These are phyloP conservation scores for Boletus sp. DNA, from an alignment of 1,284 basidiomycete species.

Conservation along the genomic window DNA sequence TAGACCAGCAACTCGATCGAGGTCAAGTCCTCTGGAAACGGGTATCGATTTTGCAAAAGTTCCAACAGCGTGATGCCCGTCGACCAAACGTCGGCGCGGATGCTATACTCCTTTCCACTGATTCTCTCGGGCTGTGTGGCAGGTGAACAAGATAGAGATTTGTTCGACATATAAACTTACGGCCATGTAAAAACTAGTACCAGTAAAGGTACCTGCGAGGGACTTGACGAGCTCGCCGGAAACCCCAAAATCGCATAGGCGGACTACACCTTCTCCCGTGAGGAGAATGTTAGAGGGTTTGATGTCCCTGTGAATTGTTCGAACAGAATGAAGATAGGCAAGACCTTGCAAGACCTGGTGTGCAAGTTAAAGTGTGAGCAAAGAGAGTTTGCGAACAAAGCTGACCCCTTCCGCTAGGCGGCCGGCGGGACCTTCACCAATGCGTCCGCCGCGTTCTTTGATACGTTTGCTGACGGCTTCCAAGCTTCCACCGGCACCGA, in stretches of 20 bases:
- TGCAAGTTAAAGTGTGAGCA: slow-evolving; percentile 16
- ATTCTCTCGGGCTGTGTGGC: slow-evolving; percentile 82
- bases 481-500: slow-evolving; percentile 82
- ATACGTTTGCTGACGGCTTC: slow-evolving; percentile 87
- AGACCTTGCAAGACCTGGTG: slow-evolving; percentile 83
- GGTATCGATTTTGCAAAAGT: slow-evolving; percentile 91
- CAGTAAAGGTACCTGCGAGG: slow-evolving; percentile 91
- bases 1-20: slow-evolving; percentile 93
- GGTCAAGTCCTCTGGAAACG: slow-evolving; percentile 88
- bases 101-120: slow-evolving; percentile 84
- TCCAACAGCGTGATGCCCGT: slow-evolving; percentile 91
- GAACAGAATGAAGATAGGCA: slow-evolving; percentile 85
- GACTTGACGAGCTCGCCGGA: slow-evolving; percentile 93
- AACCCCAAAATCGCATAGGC: slow-evolving; percentile 95
- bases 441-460: slow-evolving; percentile 74
- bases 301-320: slow-evolving; percentile 96
- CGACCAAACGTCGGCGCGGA: slow-evolving; percentile 98
- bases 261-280: slow-evolving; percentile 82
- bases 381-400: slow-evolving; percentile 14
- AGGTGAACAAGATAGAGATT: slow-evolving; percentile 7
- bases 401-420: slow-evolving; percentile 87
- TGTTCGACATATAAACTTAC: slow-evolving; percentile 49
- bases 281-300: slow-evolving; percentile 96
- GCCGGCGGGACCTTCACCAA: slow-evolving; percentile 89
- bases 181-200: slow-evolving; percentile 97